Evolutionary conservation across 352 stramenopile genomes (phyloP).

Genomic region (Phytophthora pini): DNA sequence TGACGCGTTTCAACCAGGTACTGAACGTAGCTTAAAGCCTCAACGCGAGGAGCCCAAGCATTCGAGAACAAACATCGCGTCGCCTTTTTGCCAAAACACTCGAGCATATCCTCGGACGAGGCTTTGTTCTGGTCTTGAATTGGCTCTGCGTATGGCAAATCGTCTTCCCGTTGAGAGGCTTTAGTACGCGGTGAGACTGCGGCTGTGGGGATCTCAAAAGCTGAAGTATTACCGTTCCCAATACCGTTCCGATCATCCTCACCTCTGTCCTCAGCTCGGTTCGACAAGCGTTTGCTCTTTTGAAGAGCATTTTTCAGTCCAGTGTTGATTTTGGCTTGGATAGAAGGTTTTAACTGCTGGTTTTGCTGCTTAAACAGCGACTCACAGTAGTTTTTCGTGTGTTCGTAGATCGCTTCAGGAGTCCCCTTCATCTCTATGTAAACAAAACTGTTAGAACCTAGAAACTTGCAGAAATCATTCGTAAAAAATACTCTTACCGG

Average conservation of each 20-base stretch:
- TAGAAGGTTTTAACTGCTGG: conserved; percentile 69
- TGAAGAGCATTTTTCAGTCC: conserved; percentile 71
- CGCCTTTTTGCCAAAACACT: conserved; percentile 76
- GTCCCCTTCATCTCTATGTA: conserved; percentile 61
- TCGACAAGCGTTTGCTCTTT: conserved; percentile 66
- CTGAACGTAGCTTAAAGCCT: conserved; percentile 81
- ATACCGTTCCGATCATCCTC: conserved; percentile 5
- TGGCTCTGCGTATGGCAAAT: conserved; percentile 81
- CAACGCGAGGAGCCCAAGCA: conserved; percentile 80
- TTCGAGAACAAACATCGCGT: conserved; percentile 82
- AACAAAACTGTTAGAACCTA: background rate
- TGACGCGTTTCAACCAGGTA: conserved; percentile 64
- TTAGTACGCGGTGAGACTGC: conserved; percentile 52
- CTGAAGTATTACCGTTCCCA: background rate
- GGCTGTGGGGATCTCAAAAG: conserved; percentile 34
- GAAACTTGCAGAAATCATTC: background rate
- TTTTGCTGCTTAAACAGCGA: conserved; percentile 81
- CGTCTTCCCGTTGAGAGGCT: conserved; percentile 68
- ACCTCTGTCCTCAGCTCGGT: conserved; percentile 16
- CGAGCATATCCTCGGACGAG: conserved; percentile 45
- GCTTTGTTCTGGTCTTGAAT: conserved; percentile 70
- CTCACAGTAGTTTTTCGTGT: conserved; percentile 79
- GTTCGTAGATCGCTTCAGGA: conserved; percentile 68
- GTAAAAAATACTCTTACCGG: conserved; percentile 40
- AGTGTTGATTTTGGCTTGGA: conserved; percentile 87